Base-by-base conservation (phyloP, 2,329 filamentous ascomycete species). In the Diplodia intermedia region DNA sequence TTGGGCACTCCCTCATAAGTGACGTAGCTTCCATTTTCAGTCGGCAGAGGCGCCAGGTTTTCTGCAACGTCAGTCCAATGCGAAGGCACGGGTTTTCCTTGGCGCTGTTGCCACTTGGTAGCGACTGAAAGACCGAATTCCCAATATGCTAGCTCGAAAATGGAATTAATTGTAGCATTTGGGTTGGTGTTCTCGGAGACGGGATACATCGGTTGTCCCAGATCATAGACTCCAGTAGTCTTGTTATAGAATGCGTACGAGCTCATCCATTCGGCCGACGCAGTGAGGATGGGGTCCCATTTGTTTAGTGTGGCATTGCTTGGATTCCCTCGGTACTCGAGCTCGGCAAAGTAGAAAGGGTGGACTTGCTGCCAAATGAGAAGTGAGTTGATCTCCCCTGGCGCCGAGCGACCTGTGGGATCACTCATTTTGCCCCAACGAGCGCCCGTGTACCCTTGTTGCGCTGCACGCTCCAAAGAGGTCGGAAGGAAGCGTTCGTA, bases 281-380 rank as follows among this genome's bases (percentile, higher is more conserved):
- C 79, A 1, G 79, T 81, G 1, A 89, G 71, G 18, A 89, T 74
- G 0, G 73, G 73, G 66, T 88, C 83, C 87, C 87, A 89, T 40
- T 82, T 82, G 50, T 73, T 61, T 6, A 89, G 73, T 0, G 82
- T 86, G 4, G 77, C 73, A 2, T 75, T 65, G 8, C 76, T 79
- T 0, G 83, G 81, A 65, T 79, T 82, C 0, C 79, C 79, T 26
- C 84, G 79, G 71, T 84, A 88, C 72, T 86, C 84, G 20, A 84
- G 76, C 73, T 88, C 86, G 0, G 86, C 87, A 71, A 88, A 86
- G 72, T 86, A 86, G 80, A 88, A 85, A 0, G 84, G 81, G 73
- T 89, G 87, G 8, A 86, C 86, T 71, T 88, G 87, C 71, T 89
- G 87, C 87, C 87, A 89, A 68, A 88, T 85, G 3, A 89, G 77